Evolutionary conservation across 2,329 filamentous ascomycete species (phyloP), one percentile per base, ranked within the genome.

Genomic region (Ceratocystis cacaofunesta): DNA sequence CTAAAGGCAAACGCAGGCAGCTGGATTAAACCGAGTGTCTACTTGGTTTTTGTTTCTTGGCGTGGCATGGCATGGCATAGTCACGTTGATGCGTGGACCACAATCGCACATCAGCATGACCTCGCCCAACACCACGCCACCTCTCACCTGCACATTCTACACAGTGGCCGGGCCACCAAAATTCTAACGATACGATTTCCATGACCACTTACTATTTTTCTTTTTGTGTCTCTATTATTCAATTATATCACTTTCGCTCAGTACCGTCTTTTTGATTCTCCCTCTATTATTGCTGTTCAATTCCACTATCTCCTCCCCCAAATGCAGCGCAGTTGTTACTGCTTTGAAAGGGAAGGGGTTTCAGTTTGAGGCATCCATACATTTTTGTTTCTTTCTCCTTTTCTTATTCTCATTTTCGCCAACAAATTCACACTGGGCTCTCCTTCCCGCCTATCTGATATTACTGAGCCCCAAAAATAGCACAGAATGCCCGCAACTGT

Each of bases 1-100:
- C 91, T 6, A 92, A 92, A 75, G 92, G 92, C 69, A 97, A 96
- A 82, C 85, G 91, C 77, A 87, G 92, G 78, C 95, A 90, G 79
- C 75, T 80, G 61, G 79, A 81, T 69, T 78, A 71, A 72, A 65
- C 19, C 19, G 36, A 48, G 7, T 28, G 22, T 3, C 19, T 44
- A 36, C 48, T 57, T 60, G 63, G 22, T 8, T 48, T 48, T 50
- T 62, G 43, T 48, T 48, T 48, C 61, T 62, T 3, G 43, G 19
- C 41, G 30, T n/a, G 6, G 30, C 36, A 43, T 61, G 6, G 28
- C 36, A 43, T 61, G 41, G 36, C 66, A 66, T 67, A 50, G 66
- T 44, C 17, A 44, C 48, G 57, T 68, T 63, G 44, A 67, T 52
- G 50, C 60, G 48, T 25, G 25, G 8, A 52, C 48, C 48, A 50